Percentiles rank a stretch among this genome's conserved stretches.
Evolutionary conservation across 345 rosid species (phyloP).

Genomic region (Eucalyptus albens): DNA sequence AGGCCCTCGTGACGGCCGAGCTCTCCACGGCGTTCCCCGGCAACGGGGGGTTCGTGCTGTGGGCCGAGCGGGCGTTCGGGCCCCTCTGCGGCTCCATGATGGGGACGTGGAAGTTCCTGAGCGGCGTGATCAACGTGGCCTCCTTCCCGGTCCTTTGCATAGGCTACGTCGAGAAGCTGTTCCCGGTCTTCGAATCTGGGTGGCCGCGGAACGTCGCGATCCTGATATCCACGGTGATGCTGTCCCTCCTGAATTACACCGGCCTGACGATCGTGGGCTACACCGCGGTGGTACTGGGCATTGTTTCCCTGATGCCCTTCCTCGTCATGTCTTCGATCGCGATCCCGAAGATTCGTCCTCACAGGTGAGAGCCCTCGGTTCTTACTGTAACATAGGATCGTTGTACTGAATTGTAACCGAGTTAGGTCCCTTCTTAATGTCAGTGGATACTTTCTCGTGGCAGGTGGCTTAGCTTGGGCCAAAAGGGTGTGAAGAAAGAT

Average conservation of each 20-base stretch:
- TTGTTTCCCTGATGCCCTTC: conserved; percentile 70
- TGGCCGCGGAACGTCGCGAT: conserved; percentile 38
- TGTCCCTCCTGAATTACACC: conserved; percentile 61
- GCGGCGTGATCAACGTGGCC: conserved; percentile 80
- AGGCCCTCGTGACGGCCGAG: conserved; percentile 82
- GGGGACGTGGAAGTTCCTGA: conserved; percentile 76
- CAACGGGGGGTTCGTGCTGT: conserved; percentile 76
- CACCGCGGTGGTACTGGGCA: conserved; percentile 49
- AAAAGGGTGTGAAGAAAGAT: conserved; percentile 37
- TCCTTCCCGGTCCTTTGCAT: conserved; percentile 66
- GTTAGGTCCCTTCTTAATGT: background rate
- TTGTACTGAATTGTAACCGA: background rate
- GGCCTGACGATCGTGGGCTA: conserved; percentile 72
- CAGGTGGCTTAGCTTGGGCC: conserved; percentile 65
- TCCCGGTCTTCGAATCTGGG: conserved; percentile 38
- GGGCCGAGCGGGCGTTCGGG: conserved; percentile 77
- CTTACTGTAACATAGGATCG: background rate
- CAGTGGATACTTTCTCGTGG: background rate
- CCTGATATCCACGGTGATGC: conserved; percentile 14
- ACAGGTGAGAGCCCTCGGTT: background rate
- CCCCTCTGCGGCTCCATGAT: conserved; percentile 60
- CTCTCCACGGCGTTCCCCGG: conserved; percentile 84
- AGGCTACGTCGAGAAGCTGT: conserved; percentile 34
- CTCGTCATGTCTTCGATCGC: conserved; percentile 52
- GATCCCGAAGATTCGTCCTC: conserved; percentile 55